Base-by-base conservation (phyloP, 148 eudicot genomes). In the Vaccinium macrocarpon region DNA sequence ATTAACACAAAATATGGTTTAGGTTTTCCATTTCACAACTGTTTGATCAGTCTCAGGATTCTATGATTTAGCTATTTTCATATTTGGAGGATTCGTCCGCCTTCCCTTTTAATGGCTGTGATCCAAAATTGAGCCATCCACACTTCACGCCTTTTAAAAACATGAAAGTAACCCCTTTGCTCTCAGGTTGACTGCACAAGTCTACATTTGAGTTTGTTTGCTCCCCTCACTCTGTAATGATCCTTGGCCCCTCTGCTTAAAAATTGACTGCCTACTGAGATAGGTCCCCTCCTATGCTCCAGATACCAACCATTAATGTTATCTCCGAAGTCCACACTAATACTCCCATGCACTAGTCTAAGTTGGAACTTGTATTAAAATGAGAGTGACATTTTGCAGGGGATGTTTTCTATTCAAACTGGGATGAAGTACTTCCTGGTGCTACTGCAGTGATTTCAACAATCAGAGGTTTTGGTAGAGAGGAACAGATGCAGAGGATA, bases 391-490 rank as follows among this genome's bases (percentile, higher is more conserved):
- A 82, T 83, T 42, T 81, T 88, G 85, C 95, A 96, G 99, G 99
- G 80, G 99, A 96, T 90, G 99, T 93, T 85, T 97, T 97, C 88
- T 97, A 97, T 86, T 93, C 90, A 83, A 93, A 95, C 76, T 97
- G 99, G 99, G 99, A 97, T 81, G 98, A 97, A 83, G 92, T 97
- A 80, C 96, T 97, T 85, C 64, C 80, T 80, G 99, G 98, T 82
- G 97, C 98, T 76, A 95, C 98, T 46, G 98, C 99, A 84, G 99
- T 97, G 70, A 92, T 92, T 85, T 97, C 99, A 81, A 95, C 99
- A 71, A 87, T 97, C 21, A 98, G 98, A 84, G 99, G 99, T 78
- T 95, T 96, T 86, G 99, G 99, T 77, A 94, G 89, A 82, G 99
- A 97, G 86, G 98, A 97, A 80, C 99, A 97, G 85, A 93, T 97